phyloP scores from a whole-genome alignment of 495 filamentous ascomycete species.

The Aspergillus heteromorphus region DNA sequence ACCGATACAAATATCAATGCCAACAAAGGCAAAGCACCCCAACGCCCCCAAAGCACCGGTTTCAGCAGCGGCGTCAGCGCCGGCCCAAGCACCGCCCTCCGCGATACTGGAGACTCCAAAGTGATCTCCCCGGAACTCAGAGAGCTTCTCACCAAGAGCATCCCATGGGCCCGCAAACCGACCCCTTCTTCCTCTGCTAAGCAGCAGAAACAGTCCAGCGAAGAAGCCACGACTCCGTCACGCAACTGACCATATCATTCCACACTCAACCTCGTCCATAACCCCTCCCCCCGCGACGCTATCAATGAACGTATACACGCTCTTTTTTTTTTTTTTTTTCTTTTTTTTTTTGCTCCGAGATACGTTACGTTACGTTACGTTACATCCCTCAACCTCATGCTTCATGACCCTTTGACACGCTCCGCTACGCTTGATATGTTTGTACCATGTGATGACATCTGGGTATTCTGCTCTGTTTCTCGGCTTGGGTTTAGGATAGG shows the following conservation, averaged over 20 bases:
- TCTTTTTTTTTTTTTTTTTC: no score
- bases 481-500: neutral
- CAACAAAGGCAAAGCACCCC: slow-evolving; percentile 34
- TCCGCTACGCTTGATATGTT: neutral
- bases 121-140: slow-evolving; percentile 81
- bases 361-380: no score
- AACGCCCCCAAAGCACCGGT: slow-evolving; percentile 19
- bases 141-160: slow-evolving; percentile 63
- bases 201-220: neutral
- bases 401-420: neutral
- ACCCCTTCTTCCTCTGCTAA: no score
- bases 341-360: neutral
- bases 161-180: slow-evolving; percentile 36
- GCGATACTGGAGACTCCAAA: slow-evolving; percentile 26
- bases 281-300: no score
- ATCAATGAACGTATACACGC: no score
- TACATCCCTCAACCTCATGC: no score
- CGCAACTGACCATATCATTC: neutral
- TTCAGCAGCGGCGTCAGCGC: slow-evolving; percentile 24
- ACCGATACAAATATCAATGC: no score
- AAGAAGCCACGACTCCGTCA: neutral
- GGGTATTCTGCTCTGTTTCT: neutral
- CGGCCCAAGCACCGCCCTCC: slow-evolving; percentile 13
- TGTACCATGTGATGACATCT: neutral
- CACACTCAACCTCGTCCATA: no score